Conservation (phyloP, 306 rosid species). For the Vigna angularis region DNA sequence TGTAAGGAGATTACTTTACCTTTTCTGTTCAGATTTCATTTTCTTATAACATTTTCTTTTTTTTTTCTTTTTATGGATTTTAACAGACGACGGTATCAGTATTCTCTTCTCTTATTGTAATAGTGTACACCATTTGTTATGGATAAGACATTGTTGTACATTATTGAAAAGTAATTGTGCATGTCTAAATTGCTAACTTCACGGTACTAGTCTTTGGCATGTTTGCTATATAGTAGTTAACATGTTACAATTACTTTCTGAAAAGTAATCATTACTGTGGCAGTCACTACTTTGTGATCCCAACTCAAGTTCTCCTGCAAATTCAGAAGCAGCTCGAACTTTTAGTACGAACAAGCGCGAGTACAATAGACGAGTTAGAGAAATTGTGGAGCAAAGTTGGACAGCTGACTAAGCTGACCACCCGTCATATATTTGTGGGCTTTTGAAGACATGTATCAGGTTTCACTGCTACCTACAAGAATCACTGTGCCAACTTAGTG, state of each 20-base stretch:
- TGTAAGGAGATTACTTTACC: background rate
- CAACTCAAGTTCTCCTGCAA: constrained; percentile 95
- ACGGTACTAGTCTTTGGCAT: background rate
- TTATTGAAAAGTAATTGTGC: background rate
- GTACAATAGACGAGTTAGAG: constrained; percentile 90
- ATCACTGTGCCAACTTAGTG: constrained; percentile 43
- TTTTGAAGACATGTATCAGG: constrained; percentile 43
- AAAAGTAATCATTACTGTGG: constrained; percentile 40
- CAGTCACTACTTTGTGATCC: constrained; percentile 96
- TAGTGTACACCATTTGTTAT: background rate
- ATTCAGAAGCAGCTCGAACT: constrained; percentile 97
- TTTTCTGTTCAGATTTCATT: constrained; percentile 4
- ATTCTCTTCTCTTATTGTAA: background rate
- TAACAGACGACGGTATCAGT: constrained; percentile 3
- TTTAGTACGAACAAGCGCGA: constrained; percentile 94
- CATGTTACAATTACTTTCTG: constrained; percentile 4
- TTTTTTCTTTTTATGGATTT: background rate
- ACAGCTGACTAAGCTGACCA: constrained; percentile 71
- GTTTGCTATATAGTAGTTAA: background rate
- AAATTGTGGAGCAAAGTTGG: constrained; percentile 98
- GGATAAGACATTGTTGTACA: constrained; percentile 1
- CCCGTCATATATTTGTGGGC: background rate
- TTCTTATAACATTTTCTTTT: background rate
- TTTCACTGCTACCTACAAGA: constrained; percentile 40
- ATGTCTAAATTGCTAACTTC: constrained; percentile 9